Evolutionary conservation across 2,329 filamentous ascomycete genomes (phyloP).

Genomic region (Cercospora sojina): DNA sequence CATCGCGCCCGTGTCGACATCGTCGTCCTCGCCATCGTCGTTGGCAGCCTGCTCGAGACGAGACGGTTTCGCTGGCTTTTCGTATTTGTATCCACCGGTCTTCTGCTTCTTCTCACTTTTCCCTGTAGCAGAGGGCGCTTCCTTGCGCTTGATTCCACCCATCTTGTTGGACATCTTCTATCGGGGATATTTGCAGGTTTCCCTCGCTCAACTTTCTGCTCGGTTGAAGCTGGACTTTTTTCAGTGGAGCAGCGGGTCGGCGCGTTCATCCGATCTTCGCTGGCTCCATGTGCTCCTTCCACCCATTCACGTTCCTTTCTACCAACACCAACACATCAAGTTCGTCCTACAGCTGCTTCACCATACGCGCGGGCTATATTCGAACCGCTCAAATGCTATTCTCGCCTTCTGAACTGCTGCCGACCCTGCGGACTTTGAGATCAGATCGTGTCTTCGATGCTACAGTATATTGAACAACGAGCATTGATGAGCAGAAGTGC

Average conservation of each 20-base stretch:
- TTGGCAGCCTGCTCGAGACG: conserved; percentile 34
- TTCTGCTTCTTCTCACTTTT: conserved; percentile 43
- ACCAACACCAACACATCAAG: neutral
- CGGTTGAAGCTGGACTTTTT: neutral
- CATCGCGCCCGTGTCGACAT: conserved; percentile 17
- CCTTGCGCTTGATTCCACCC: conserved; percentile 44
- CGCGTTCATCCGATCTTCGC: neutral
- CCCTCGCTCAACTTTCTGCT: neutral
- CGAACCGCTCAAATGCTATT: too few relatives aligned
- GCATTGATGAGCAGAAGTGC: neutral
- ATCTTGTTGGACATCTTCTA: conserved; percentile 26
- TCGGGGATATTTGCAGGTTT: neutral
- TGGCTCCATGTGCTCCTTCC: neutral
- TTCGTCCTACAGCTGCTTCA: neutral
- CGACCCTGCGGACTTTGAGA: neutral
- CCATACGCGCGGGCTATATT: too few relatives aligned
- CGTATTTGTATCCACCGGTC: conserved; percentile 33
- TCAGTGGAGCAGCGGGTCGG: conserved; percentile 4
- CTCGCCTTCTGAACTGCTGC: neutral
- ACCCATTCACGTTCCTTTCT: neutral
- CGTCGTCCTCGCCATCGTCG: conserved; percentile 28
- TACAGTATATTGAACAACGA: neutral
- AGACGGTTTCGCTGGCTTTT: conserved; percentile 32
- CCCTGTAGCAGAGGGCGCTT: conserved; percentile 32
- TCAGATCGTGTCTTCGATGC: neutral